Base-by-base conservation (phyloP, 1,284 basidiomycete species). In the Vanrija sp. region DNA sequence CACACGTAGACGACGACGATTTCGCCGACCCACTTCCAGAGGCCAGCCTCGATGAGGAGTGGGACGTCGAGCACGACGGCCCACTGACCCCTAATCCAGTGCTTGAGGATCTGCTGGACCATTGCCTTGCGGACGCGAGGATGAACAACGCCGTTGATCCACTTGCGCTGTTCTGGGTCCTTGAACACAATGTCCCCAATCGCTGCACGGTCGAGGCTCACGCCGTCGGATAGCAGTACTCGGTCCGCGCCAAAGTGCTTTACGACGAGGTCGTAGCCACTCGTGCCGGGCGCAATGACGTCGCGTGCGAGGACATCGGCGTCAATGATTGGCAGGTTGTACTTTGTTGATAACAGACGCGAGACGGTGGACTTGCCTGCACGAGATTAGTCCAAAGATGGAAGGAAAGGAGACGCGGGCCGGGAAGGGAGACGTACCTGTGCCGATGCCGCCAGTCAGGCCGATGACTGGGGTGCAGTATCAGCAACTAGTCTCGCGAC, bases 361-460 rank as follows among this genome's bases (percentile, higher is more conserved):
- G 93, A 91, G 25, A 94, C 94, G 16, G 92, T 91, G 4, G 92
- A 96, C 77, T 98, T 98, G 54, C 75, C 75, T 73, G 46, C 21
- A 28, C 2, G 25, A 40, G 25, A 45, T 19, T 42, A 45, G 15
- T 12, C 5, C 21, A 23, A 23, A 14, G 18, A 7, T 14, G 10
- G 15, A 12, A 18, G n/a, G n/a, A 18, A 18, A 14, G n/a, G 49
- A 23, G 21, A 23, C 21, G 21, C 21, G 38, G 43, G 28, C n/a
- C 12, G 34, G 34, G 38, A 26, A 23, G 16, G 43, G 10, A 18
- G 25, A 47, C 54, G 46, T 51, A 69, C 93, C 94, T 0, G 94
- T 95, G 34, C 92, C 91, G 59, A 98, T 98, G 2, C 95, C 92
- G 21, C 96, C 96, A 15, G 95, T 97, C 40, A 98, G 83, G 45